A percentile compares a stretch with the other conserved stretches of the same genome.
phyloP scores from a whole-genome alignment of 805 yeast species.

The Yamadazyma phyllophila region DNA sequence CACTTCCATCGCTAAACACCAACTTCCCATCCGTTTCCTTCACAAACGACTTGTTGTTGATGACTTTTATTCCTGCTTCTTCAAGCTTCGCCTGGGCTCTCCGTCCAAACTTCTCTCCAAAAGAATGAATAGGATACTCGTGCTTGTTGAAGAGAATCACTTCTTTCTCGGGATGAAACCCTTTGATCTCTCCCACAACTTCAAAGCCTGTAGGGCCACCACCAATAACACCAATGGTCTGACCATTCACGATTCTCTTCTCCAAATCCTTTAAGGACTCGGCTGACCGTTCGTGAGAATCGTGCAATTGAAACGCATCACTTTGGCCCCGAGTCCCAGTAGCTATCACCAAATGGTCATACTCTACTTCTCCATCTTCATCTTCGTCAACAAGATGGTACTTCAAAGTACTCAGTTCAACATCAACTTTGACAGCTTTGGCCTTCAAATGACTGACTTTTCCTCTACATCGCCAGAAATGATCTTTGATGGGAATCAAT shows the following conservation, averaged over 20 bases:
- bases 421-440: slow-evolving; percentile 23
- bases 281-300: slow-evolving; percentile 14
- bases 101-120: slow-evolving; percentile 6
- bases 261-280: slow-evolving; percentile 15
- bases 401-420: slow-evolving; percentile 18
- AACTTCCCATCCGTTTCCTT: background rate
- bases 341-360: slow-evolving; percentile 36
- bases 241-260: slow-evolving; percentile 19
- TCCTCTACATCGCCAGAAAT: slow-evolving; percentile 16
- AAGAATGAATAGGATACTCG: slow-evolving; percentile 18
- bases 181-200: slow-evolving; percentile 35
- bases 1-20: background rate
- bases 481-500: slow-evolving; percentile 19
- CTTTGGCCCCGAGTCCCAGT: slow-evolving; percentile 25
- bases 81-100: slow-evolving; percentile 17
- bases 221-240: slow-evolving; percentile 34
- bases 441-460: slow-evolving; percentile 21
- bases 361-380: slow-evolving; percentile 3
- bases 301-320: slow-evolving; percentile 26
- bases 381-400: slow-evolving; percentile 9
- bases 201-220: slow-evolving; percentile 41
- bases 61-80: slow-evolving; percentile 21
- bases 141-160: slow-evolving; percentile 28
- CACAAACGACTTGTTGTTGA: slow-evolving; percentile 14
- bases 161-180: slow-evolving; percentile 12